phyloP scores from a whole-genome alignment of 2,329 filamentous ascomycete species.

The Alternaria brassicicola region DNA sequence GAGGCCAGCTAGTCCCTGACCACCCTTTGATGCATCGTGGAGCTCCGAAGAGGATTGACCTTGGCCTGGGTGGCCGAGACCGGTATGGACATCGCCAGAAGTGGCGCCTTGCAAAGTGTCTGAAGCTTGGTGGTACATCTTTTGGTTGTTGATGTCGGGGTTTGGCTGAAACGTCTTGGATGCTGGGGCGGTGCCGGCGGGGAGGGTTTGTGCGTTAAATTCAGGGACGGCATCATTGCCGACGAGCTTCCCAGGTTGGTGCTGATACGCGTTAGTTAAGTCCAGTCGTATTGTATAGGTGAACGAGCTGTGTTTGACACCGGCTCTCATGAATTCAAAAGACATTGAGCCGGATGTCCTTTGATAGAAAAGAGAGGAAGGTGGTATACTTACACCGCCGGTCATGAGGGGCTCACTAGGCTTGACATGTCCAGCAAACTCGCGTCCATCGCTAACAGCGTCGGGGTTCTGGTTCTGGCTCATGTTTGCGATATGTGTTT shows the following conservation, averaged over 20 bases:
- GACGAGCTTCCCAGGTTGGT: slow-evolving; percentile 66
- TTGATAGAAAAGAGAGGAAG: not conserved
- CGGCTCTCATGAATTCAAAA: not conserved
- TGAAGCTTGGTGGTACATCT: slow-evolving; percentile 51
- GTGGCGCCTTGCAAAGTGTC: slow-evolving; percentile 59
- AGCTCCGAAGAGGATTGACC: slow-evolving; percentile 58
- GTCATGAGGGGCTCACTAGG: slow-evolving; percentile 61
- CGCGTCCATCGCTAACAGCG: slow-evolving; percentile 58
- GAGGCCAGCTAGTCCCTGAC: slow-evolving; percentile 56
- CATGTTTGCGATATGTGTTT: slow-evolving; percentile 50
- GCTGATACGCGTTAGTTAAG: slow-evolving; percentile 54
- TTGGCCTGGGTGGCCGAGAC: slow-evolving; percentile 58
- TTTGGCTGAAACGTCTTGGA: slow-evolving; percentile 55
- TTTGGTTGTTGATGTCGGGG: slow-evolving; percentile 52
- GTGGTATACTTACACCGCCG: slow-evolving; percentile 57
- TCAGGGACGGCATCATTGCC: slow-evolving; percentile 65
- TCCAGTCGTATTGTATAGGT: not conserved
- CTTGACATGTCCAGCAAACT: slow-evolving; percentile 61
- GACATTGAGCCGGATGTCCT: not conserved
- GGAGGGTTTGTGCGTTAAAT: slow-evolving; percentile 66
- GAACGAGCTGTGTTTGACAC: not conserved
- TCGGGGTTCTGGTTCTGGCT: slow-evolving; percentile 59
- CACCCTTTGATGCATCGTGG: slow-evolving; percentile 53
- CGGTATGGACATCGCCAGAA: slow-evolving; percentile 60
- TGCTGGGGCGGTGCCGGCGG: slow-evolving; percentile 67